Evolutionary conservation across 257 asterid genomes (phyloP), one percentile per base, ranked within the genome.

Genomic region (Jasminum sambac): DNA sequence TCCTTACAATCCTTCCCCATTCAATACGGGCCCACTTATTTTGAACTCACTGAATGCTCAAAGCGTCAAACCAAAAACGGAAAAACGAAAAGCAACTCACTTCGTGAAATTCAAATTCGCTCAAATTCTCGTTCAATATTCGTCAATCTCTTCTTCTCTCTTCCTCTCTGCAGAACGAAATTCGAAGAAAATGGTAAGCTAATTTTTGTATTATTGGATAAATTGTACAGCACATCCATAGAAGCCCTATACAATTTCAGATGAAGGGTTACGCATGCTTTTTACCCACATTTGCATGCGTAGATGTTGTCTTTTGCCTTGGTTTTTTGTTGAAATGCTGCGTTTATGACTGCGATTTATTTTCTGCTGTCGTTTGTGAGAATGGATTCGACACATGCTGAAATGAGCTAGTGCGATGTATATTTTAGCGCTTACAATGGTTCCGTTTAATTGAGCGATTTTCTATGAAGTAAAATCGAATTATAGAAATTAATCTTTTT

Each of bases 151-250:
- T 77, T 74, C 62, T 43, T 13, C 19, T 19, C 21, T 61, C 77
- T 77, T 74, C 62, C 57, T 12, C 70, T 17, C 11, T 46, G 66
- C 63, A 25, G 36, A n/a, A 44, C 43, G 30, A 67, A 64, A 67
- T 72, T 37, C 58, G 21, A 9, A 30, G 30, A 52, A 52, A 63
- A 72, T 77, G 81, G 81, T 77, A 72, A 63, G 37, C 63, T 25
- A 4, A 17, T 46, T 11, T 46, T 39, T 41, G 46, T 1, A 4
- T 72, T 36, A 11, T 1, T 5, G 12, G 24, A 23, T 37, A 11
- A 23, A 6, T 58, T 59, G 34, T 24, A 21, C 12, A 21, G 14
- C 60, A 50, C 19, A 19, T 19, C 3, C 23, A 12, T 48, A 23
- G 16, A 23, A 43, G 26, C 21, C 24, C 59, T 8, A 16, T 26